phyloP scores from a whole-genome alignment of 2,329 filamentous ascomycete species.

The Fusarium sp. region DNA sequence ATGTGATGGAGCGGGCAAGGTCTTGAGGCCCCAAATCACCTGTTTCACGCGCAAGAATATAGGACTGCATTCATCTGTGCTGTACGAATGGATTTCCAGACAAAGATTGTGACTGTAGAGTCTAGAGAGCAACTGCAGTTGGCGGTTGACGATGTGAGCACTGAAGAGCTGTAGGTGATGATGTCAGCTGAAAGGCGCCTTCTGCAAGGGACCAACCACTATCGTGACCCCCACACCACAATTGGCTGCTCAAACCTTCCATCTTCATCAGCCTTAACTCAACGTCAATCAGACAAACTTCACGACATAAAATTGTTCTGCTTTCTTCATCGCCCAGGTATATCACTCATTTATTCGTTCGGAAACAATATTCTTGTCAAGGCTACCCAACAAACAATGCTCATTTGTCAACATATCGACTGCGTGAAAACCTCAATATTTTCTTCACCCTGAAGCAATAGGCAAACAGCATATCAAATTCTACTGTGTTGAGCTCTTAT shows the following conservation, averaged over 20 bases:
- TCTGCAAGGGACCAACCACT: slow-evolving; percentile 32
- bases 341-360: not conserved
- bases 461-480: not conserved
- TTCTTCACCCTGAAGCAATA: slow-evolving; percentile 26
- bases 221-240: slow-evolving; percentile 45
- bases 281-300: slow-evolving; percentile 3
- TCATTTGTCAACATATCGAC: slow-evolving; percentile 9
- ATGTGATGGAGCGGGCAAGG: slow-evolving; percentile 75
- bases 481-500: not conserved
- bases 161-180: slow-evolving; percentile 20
- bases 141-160: slow-evolving; percentile 2
- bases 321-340: not conserved
- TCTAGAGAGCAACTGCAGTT: not conserved
- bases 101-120: not conserved
- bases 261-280: slow-evolving; percentile 23
- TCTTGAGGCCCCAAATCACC: slow-evolving; percentile 74
- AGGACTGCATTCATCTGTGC: slow-evolving; percentile 74
- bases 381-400: slow-evolving; percentile 29
- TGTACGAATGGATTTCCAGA: not conserved
- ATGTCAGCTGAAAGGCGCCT: slow-evolving; percentile 42
- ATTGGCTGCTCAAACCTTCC: slow-evolving; percentile 36
- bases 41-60: slow-evolving; percentile 80
- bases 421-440: slow-evolving; percentile 9
- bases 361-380: not conserved
- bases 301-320: not conserved